phyloP scores from a whole-genome alignment of 2,329 filamentous ascomycete genomes.

The Exserohilum rostratum region DNA sequence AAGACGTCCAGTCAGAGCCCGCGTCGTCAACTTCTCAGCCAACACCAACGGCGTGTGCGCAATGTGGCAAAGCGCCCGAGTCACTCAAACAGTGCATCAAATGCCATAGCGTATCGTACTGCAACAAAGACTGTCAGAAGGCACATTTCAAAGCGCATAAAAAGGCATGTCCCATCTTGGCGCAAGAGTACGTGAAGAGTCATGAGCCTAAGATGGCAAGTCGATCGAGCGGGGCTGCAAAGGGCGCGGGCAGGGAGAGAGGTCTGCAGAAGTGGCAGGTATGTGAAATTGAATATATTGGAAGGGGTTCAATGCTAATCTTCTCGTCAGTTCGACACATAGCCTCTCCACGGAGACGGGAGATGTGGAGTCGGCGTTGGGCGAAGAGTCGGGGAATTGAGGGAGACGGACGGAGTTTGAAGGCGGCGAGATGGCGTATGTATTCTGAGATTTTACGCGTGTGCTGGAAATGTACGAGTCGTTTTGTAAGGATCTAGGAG shows the following conservation, averaged over 20 bases:
- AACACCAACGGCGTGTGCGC: constrained; percentile 25
- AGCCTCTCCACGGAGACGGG: neutral
- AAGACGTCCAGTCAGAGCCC: neutral
- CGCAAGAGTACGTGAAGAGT: constrained; percentile 48
- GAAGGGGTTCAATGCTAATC: neutral
- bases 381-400: neutral
- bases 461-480: neutral
- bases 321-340: constrained; percentile 11
- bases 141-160: constrained; percentile 49
- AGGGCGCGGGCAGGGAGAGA: constrained; percentile 37
- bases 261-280: constrained; percentile 52
- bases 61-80: constrained; percentile 28
- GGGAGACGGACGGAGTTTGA: neutral
- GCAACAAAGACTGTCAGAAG: constrained; percentile 51
- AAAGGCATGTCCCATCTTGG: constrained; percentile 47
- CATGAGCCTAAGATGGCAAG: constrained; percentile 50
- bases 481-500: neutral
- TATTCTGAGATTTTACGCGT: too few relatives aligned
- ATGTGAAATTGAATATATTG: neutral
- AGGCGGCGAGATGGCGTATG: neutral
- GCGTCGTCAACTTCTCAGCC: constrained; percentile 15
- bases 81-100: constrained; percentile 47
- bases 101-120: constrained; percentile 49
- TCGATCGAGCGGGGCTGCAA: constrained; percentile 33
- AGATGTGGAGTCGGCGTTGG: neutral